Evolutionary conservation across 345 rosid genomes (phyloP), one percentile per base, ranked within the genome.

Genomic region (Salix viminalis): DNA sequence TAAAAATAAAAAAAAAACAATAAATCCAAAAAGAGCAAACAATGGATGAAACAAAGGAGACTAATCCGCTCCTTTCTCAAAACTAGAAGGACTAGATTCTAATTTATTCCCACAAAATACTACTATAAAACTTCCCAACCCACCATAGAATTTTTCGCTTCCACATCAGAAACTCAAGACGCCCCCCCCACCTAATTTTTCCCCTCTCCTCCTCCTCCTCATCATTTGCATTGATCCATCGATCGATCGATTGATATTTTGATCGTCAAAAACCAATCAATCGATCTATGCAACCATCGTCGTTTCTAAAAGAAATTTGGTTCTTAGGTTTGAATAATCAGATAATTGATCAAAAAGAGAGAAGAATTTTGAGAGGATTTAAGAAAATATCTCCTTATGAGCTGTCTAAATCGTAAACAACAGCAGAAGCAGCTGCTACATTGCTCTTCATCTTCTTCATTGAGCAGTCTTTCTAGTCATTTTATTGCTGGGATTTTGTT

Each of bases 401-500:
- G 65, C 67, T 76, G 58, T 66, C 70, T 69, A 58, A 72, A 76
- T 39, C 64, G 14, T 58, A 58, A 58, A n/a, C 64, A 58, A 23
- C 64, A 58, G 64, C 64, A 58, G 64, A 58, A 58, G 64, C 64
- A 58, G 64, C 58, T 69, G 83, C 87, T 83, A 41, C 88, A 79
- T 69, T 80, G 78, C 67, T 89, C 87, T 76, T 86, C 85, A 76
- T 80, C 80, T 56, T 56, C 62, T 11, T 23, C 64, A 58, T 58
- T 11, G 64, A 58, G 64, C 28, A 58, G 64, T 9, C 28, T 58
- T 85, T 87, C 85, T 72, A 87, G 86, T 89, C 88, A 89, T 90
- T 89, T 91, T 75, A 86, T 85, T 73, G 88, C 88, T 71, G 91
- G 88, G 82, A 75, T 79, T 75, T 82, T 86, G 65, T 62, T 90